Conservation (phyloP, 1,284 basidiomycete genomes). For the Gymnopus androsaceus region DNA sequence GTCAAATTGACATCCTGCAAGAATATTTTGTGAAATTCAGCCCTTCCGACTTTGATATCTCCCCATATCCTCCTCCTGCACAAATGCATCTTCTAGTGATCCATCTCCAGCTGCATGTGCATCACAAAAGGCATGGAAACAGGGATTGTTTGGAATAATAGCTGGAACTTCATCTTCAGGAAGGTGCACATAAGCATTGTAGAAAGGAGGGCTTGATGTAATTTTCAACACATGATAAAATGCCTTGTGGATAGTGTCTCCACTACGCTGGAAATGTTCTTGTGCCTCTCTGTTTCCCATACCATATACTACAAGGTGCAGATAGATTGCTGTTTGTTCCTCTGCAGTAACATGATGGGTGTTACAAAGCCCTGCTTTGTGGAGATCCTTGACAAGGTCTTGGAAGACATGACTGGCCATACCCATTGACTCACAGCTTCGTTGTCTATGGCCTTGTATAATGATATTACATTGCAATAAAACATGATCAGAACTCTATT, state of each 20-base stretch:
- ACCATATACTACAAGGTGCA: neutral
- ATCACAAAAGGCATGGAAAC: conserved; percentile 1
- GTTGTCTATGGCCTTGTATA: neutral
- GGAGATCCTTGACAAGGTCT: conserved; percentile 3
- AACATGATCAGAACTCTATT: neutral
- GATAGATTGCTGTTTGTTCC: conserved; percentile 4
- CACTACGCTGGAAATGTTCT: conserved; percentile 18
- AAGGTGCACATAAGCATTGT: neutral
- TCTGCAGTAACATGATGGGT: neutral
- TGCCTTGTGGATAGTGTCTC: conserved; percentile 11
- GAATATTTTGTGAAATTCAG: conserved; percentile 26
- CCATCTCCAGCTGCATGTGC: neutral
- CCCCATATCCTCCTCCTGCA: neutral
- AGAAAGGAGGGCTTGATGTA: neutral
- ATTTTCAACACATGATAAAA: neutral
- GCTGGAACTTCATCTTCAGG: conserved; percentile 1
- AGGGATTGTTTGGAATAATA: conserved; percentile 1
- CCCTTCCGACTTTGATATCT: conserved; percentile 10
- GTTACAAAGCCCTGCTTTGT: neutral
- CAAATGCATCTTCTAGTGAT: conserved; percentile 4
- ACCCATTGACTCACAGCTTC: neutral
- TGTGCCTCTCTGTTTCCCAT: conserved; percentile 12
- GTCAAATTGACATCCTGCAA: conserved; percentile 30
- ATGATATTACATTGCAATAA: neutral
- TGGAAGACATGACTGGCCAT: conserved; percentile 5